These are phyloP conservation scores for Tetrahymena elliotti DNA, from an alignment of 73 alveolate species.

Conservation along the genomic window DNA sequence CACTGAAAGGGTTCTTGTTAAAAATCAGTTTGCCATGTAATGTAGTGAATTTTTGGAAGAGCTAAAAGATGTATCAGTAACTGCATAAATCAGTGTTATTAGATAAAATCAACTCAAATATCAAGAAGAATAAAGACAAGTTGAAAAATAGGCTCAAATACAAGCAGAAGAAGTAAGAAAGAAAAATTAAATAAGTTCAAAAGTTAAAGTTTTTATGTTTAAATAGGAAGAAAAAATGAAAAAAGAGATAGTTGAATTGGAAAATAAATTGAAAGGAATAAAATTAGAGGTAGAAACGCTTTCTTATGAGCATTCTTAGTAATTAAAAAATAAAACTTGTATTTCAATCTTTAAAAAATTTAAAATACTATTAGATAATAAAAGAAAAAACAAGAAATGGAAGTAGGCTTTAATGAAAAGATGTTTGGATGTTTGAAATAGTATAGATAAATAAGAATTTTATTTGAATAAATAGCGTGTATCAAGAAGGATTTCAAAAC, in stretches of 20 bases:
- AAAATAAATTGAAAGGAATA: neutral
- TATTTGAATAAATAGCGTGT: neutral
- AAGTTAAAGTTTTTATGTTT: neutral
- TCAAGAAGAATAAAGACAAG: neutral
- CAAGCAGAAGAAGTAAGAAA: neutral
- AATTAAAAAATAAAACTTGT: neutral
- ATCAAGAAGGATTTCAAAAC: neutral
- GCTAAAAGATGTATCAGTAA: neutral
- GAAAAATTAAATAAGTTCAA: too few species aligned
- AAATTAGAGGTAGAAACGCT: neutral
- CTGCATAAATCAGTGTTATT: neutral
- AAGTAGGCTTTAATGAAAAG: neutral
- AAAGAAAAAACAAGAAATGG: neutral
- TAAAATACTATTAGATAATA: neutral
- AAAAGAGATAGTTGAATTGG: neutral
- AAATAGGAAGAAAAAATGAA: neutral
- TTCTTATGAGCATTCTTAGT: neutral
- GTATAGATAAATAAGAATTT: neutral
- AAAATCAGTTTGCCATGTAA: neutral
- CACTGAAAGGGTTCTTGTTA: neutral
- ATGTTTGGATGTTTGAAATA: neutral
- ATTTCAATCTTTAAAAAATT: neutral
- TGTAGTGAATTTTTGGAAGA: neutral
- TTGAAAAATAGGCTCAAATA: neutral
- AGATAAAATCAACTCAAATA: neutral